Base-by-base conservation (phyloP, 2,329 filamentous ascomycete genomes). In the Elsinoe australis region DNA sequence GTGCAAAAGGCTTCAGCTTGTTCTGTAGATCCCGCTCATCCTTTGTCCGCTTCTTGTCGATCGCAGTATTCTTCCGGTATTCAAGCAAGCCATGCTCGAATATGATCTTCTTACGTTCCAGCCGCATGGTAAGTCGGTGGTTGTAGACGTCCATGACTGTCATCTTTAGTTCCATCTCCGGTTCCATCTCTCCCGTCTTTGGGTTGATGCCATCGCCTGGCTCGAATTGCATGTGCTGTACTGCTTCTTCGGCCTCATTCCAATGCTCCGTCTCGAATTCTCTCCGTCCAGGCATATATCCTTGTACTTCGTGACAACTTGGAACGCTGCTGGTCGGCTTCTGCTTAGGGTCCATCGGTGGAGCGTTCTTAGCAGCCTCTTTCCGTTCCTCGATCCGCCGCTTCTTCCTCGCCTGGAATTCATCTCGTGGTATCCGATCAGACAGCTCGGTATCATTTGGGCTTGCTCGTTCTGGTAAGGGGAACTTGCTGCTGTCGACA, bases 111-210 rank as follows among this genome's bases (percentile, higher is more conserved):
- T 98, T 98, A 36, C 92, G 78, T 59, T 96, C 90, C 5, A 90
- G 90, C 56, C 92, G 82, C 50, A 89, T 85, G 2, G 89, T 95
- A 14, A 98, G 71, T 3, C 89, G 81, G 50, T 85, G 83, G 61
- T 98, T 98, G 72, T 98, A 98, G 44, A 98, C 94, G 55, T 95
- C 88, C 81, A 98, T 95, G 15, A 98, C 88, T 0, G 88, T 95
- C 69, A 96, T 80, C 73, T 98, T 98, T 36, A 98, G 76, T 55
- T 95, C 89, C 76, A 95, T 94, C 65, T 98, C 92, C 0, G 92
- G 88, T 58, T 98, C 92, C 50, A 94, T 73, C 61, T 94, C 83
- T 52, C 86, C 85, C 0, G 88, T 95, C 2, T 75, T 71, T 1
- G 85, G 82, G 60, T 95, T 94, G 56, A 94, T 74, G 50, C 92